Conservation (phyloP, 306 rosid species). For the Trifolium dubium region DNA sequence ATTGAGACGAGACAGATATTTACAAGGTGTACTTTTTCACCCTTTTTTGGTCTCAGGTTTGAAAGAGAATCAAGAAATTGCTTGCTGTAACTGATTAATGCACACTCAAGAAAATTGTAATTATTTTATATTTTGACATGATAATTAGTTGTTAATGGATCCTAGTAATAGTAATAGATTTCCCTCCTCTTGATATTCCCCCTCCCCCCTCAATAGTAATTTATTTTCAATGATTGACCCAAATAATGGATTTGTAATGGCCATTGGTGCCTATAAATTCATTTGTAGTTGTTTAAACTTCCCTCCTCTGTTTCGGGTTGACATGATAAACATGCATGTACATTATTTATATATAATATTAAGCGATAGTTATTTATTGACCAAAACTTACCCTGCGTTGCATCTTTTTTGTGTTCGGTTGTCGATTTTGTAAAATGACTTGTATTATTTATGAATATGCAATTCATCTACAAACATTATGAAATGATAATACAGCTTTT, state of each 20-base stretch:
- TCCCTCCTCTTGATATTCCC: background rate
- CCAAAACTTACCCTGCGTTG: background rate
- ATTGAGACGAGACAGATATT: background rate
- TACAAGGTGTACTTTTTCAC: background rate
- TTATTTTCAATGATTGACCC: background rate
- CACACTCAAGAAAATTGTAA: background rate
- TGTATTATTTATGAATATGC: background rate
- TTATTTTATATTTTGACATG: background rate
- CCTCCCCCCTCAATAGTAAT: background rate
- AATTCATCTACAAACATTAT: background rate
- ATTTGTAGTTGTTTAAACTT: background rate
- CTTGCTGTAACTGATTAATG: background rate
- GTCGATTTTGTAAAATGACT: background rate
- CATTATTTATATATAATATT: background rate
- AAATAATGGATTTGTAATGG: conserved; percentile 7
- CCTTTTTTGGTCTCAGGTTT: conserved; percentile 4
- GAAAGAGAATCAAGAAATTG: conserved; percentile 6
- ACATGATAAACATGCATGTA: background rate
- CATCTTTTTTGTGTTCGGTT: background rate
- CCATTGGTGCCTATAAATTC: background rate
- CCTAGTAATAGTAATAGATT: background rate
- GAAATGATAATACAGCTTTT: background rate
- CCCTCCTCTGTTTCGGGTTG: background rate
- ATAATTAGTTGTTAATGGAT: background rate
- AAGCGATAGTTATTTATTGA: background rate